These are phyloP conservation scores for Solanum paucissectum DNA, from an alignment of 257 asterid genomes.

Conservation along the genomic window DNA sequence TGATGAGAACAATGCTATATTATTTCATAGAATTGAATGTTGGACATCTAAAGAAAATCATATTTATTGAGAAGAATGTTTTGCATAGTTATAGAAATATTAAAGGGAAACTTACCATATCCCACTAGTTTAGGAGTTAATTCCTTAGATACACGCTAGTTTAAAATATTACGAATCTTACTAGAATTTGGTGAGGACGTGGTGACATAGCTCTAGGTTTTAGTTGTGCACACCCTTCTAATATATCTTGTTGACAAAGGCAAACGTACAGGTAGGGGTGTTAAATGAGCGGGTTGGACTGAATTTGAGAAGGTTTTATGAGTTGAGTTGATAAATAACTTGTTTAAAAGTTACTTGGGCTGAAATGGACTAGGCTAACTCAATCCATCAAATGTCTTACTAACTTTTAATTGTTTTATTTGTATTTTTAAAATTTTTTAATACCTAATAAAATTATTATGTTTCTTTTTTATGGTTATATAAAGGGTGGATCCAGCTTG, in stretches of 20 bases:
- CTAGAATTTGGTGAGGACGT: neutral
- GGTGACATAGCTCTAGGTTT: neutral
- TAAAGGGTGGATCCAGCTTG: no score
- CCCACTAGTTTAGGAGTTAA: neutral
- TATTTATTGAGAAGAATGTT: neutral
- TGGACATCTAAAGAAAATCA: neutral
- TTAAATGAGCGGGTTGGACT: neutral
- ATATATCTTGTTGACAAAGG: neutral
- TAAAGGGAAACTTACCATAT: neutral
- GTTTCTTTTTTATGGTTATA: no score
- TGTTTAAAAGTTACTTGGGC: no score
- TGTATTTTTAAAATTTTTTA: no score
- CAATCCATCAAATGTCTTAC: no score
- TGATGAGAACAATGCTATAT: neutral
- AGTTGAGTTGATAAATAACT: neutral
- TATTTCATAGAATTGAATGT: neutral
- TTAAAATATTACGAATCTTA: no score
- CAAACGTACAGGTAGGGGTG: neutral
- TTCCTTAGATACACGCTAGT: no score
- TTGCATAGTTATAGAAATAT: neutral
- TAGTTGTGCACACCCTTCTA: slow-evolving; percentile 11
- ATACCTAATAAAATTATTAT: no score
- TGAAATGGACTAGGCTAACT: no score
- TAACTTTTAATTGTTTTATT: no score
- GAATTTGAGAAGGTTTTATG: neutral